A percentile compares a stretch with the other conserved stretches of the same genome.
Evolutionary conservation across 2,329 filamentous ascomycete species (phyloP).

Genomic region (Epichloe scottii): DNA sequence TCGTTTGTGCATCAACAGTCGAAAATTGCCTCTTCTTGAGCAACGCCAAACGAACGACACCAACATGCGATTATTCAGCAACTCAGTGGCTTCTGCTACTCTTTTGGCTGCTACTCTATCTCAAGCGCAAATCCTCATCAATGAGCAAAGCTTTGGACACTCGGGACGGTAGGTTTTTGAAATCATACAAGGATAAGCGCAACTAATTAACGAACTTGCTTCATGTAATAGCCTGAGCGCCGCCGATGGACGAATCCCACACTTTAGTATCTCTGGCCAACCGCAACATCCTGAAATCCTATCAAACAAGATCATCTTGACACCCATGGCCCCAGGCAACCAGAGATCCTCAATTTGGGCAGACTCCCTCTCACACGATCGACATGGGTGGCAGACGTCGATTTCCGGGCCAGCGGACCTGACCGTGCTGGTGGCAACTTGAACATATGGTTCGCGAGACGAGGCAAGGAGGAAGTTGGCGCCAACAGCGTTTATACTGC

Average conservation of each 20-base stretch:
- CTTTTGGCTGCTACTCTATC: conserved; percentile 35
- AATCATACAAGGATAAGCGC: not conserved
- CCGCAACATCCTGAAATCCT: conserved; percentile 50
- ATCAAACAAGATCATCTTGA: conserved; percentile 86
- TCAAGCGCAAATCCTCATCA: conserved; percentile 55
- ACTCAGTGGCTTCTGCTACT: conserved; percentile 23
- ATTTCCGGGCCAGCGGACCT: conserved; percentile 77
- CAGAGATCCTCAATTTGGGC: conserved; percentile 76
- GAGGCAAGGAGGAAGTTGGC: conserved; percentile 52
- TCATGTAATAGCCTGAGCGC: not conserved
- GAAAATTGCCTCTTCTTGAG: not conserved
- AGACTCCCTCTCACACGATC: conserved; percentile 46
- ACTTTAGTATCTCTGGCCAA: conserved; percentile 42
- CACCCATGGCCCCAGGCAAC: conserved; percentile 76
- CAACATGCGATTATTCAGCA: conserved; percentile 4
- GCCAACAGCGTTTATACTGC: conserved; percentile 74
- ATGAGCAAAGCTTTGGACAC: conserved; percentile 67
- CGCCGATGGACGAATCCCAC: conserved; percentile 30
- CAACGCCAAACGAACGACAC: not conserved
- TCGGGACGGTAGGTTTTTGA: conserved; percentile 39
- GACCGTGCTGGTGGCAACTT: conserved; percentile 81
- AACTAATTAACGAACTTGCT: not conserved
- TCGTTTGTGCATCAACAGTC: not conserved
- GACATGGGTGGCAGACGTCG: conserved; percentile 73
- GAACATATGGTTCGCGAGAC: conserved; percentile 80